Base-by-base conservation (phyloP, 1,139 yeast genomes). In the Dujonia santamariae region DNA sequence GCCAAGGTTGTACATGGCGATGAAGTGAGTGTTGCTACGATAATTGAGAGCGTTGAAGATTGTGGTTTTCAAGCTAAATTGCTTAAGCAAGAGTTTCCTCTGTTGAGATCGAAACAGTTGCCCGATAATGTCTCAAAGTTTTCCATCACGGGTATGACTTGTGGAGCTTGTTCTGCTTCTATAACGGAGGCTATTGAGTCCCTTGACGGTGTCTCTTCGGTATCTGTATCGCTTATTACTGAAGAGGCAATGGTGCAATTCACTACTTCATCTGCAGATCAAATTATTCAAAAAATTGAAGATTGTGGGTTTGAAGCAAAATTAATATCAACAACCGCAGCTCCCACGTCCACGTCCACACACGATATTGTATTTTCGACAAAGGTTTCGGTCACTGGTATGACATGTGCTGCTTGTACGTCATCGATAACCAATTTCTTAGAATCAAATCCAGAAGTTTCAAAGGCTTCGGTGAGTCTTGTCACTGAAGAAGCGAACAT, bases 321-420 rank as follows among this genome's bases (percentile, higher is more conserved):
- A 9, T 19, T 54, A 19, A n/a, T 45, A 11, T 18, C 26, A n/a
- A 12, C 30, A 3, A 15, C 12, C n/a, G 7, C 31, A 19, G 7
- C 27, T 5, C 7, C 26, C 5, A 6, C 13, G 12, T 24, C 27
- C 4, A 12, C 32, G 9, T 13, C 8, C n/a, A 6, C 17, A 6
- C 15, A 13, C 8, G 4, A 18, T 11, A 31, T 31, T 7, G 22
- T 36, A 7, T 25, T 40, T 21, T 42, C 47, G 3, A 47, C 51
- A 3, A 36, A 34, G 9, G 45, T 78, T 20, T 60, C 64, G 22
- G 58, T 83, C 1, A 54, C 46, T 21, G 96, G 96, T 4, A 88
- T 88, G 96, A 86, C 96, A 4, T 88, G 96, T 51, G 85, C 92
- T 3, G 75, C 94, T 1, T 88, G 96, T 54, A 75, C 80, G 3